Evolutionary conservation across 1,284 basidiomycete species (phyloP).

Genomic region (Omphalotus olearius): DNA sequence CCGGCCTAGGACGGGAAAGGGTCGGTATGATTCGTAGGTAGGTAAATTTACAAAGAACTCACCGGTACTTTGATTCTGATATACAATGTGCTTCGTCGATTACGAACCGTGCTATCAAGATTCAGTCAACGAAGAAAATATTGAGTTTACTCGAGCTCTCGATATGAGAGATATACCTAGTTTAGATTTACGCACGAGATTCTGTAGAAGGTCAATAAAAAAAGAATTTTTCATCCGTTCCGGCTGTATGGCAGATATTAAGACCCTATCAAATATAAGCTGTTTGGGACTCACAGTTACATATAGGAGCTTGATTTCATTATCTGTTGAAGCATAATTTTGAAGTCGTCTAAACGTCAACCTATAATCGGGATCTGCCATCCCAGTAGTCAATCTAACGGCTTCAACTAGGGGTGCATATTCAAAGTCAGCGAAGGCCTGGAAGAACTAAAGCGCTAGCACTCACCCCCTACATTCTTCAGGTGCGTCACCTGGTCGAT

Average conservation of each 20-base stretch:
- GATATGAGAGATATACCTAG: conserved; percentile 41
- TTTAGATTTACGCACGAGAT: conserved; percentile 56
- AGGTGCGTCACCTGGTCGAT: conserved; percentile 83
- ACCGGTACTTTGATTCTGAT: conserved; percentile 76
- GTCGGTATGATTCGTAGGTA: not conserved
- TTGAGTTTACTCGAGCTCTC: not conserved
- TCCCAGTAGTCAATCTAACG: conserved; percentile 68
- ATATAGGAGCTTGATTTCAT: conserved; percentile 73
- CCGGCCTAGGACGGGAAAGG: conserved; percentile 45
- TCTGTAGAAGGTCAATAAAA: conserved; percentile 63
- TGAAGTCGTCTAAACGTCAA: conserved; percentile 47
- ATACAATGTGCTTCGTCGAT: conserved; percentile 88
- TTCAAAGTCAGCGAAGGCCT: not conserved
- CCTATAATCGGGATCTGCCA: conserved; percentile 52
- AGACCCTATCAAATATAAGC: too few species aligned
- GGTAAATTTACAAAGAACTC: not conserved
- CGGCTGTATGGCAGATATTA: conserved; percentile 56
- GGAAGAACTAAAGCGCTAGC: too few species aligned
- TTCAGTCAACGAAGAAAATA: not conserved
- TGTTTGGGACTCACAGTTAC: conserved; percentile 72
- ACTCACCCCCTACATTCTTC: conserved; percentile 55
- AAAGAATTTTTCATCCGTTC: conserved; percentile 80
- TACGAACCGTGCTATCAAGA: conserved; percentile 74
- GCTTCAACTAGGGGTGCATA: conserved; percentile 54
- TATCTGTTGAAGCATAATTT: conserved; percentile 8